phyloP scores from a whole-genome alignment of 495 filamentous ascomycete genomes.

The Endocarpon pusillum region DNA sequence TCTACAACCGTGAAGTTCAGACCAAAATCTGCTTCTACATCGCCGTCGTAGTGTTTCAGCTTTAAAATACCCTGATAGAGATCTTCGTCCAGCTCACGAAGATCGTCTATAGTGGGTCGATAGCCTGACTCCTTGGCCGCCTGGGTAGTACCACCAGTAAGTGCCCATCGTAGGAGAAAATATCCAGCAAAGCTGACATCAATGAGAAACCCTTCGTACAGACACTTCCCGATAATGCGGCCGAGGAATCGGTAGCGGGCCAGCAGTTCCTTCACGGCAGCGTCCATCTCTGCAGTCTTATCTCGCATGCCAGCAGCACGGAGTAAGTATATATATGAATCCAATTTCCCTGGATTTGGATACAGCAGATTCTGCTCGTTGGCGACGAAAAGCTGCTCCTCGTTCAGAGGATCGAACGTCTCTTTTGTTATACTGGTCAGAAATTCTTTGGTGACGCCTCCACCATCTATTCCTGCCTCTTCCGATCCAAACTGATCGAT shows the following conservation, averaged over 20 bases:
- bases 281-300: constrained; percentile 34
- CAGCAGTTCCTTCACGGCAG: constrained; percentile 41
- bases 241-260: constrained; percentile 82
- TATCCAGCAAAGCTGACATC: constrained; percentile 90
- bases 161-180: constrained; percentile 89
- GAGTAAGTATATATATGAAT: constrained; percentile 48
- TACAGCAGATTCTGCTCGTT: constrained; percentile 85
- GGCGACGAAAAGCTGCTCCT: constrained; percentile 50
- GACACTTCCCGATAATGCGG: constrained; percentile 84
- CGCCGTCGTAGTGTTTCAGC: constrained; percentile 74
- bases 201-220: constrained; percentile 94
- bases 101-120: constrained; percentile 77
- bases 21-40: constrained; percentile 61
- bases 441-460: constrained; percentile 96
- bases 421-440: constrained; percentile 77
- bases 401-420: constrained; percentile 49
- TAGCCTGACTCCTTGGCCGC: constrained; percentile 53
- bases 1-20: constrained; percentile 87
- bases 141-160: constrained; percentile 45
- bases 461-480: constrained; percentile 93
- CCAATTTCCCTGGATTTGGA: constrained; percentile 67
- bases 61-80: constrained; percentile 75
- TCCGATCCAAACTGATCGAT: constrained; percentile 74
- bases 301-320: constrained; percentile 35
- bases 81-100: constrained; percentile 83